A percentile compares a stretch with the other conserved stretches of the same genome.
Conservation (phyloP, 257 asterid species). For the Jacaranda mimosifolia region DNA sequence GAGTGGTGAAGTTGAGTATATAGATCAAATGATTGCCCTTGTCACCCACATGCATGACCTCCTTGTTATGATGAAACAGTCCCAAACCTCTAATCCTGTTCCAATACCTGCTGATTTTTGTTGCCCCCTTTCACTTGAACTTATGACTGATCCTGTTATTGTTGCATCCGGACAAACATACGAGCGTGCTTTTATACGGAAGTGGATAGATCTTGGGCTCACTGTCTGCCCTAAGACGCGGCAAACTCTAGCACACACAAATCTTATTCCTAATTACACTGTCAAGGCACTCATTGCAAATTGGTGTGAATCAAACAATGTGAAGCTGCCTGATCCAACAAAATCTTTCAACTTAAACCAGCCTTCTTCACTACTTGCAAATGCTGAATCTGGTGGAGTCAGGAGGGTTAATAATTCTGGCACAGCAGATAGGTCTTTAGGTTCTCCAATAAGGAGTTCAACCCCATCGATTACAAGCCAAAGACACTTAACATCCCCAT, state of each 20-base stretch:
- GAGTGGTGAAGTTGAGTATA: constrained; percentile 65
- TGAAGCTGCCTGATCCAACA: constrained; percentile 76
- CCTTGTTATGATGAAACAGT: constrained; percentile 73
- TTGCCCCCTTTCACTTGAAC: constrained; percentile 91
- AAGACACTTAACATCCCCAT: constrained; percentile 51
- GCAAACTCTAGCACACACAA: constrained; percentile 77
- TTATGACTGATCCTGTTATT: constrained; percentile 93
- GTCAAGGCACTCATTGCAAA: constrained; percentile 85
- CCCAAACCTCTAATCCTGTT: constrained; percentile 67
- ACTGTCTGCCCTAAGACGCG: constrained; percentile 92
- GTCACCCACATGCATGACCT: constrained; percentile 87
- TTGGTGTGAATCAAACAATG: constrained; percentile 81
- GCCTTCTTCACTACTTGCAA: constrained; percentile 67
- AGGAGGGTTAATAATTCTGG: constrained; percentile 53
- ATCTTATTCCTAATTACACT: constrained; percentile 85
- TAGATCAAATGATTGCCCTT: constrained; percentile 74
- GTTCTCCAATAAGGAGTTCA: constrained; percentile 56
- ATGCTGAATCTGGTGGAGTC: constrained; percentile 58
- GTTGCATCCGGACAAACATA: constrained; percentile 96
- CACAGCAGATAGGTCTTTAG: constrained; percentile 55
- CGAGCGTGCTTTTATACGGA: constrained; percentile 78
- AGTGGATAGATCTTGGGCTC: constrained; percentile 90
- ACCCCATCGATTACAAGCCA: constrained; percentile 50
- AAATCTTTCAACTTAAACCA: constrained; percentile 60
- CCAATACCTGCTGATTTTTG: constrained; percentile 83